Percentiles rank a stretch among this genome's conserved stretches.
Evolutionary conservation across 164 flowering plant species (phyloP).

Genomic region (grape (Vitis vinifera)): DNA sequence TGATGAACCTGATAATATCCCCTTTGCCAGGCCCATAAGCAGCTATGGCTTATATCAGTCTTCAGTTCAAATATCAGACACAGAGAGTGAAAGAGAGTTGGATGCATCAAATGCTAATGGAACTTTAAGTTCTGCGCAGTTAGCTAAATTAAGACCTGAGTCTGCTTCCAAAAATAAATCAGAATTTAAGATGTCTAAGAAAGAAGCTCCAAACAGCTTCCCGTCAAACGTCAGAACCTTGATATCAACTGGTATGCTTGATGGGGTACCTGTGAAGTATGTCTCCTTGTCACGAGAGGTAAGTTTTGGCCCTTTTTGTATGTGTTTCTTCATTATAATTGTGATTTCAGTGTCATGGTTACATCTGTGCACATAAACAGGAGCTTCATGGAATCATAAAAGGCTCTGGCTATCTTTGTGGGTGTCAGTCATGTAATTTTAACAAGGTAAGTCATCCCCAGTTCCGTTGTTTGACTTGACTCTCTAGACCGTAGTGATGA

Average conservation of each 20-base stretch:
- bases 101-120: slow-evolving; percentile 19
- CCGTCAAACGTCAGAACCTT: slow-evolving; percentile 69
- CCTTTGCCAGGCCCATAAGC: slow-evolving; percentile 31
- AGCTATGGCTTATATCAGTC: slow-evolving; percentile 39
- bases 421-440: slow-evolving; percentile 62
- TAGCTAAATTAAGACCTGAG: slow-evolving; percentile 22
- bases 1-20: slow-evolving; percentile 37
- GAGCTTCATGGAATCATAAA: slow-evolving; percentile 68
- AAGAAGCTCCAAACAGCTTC: slow-evolving; percentile 59
- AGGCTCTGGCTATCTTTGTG: slow-evolving; percentile 76
- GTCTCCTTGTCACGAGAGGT: slow-evolving; percentile 65
- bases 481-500: slow-evolving; percentile 1
- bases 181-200: slow-evolving; percentile 41
- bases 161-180: slow-evolving; percentile 31
- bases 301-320: slow-evolving; percentile 7
- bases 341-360: not conserved
- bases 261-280: slow-evolving; percentile 74
- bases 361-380: slow-evolving; percentile 22
- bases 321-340: not conserved
- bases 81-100: slow-evolving; percentile 23
- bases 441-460: slow-evolving; percentile 43
- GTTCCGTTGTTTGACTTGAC: not conserved
- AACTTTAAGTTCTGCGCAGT: slow-evolving; percentile 10
- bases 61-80: slow-evolving; percentile 31
- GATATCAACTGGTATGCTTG: slow-evolving; percentile 74